These are phyloP conservation scores for Protea cynaroides DNA, from an alignment of 164 flowering plant genomes.

Conservation along the genomic window DNA sequence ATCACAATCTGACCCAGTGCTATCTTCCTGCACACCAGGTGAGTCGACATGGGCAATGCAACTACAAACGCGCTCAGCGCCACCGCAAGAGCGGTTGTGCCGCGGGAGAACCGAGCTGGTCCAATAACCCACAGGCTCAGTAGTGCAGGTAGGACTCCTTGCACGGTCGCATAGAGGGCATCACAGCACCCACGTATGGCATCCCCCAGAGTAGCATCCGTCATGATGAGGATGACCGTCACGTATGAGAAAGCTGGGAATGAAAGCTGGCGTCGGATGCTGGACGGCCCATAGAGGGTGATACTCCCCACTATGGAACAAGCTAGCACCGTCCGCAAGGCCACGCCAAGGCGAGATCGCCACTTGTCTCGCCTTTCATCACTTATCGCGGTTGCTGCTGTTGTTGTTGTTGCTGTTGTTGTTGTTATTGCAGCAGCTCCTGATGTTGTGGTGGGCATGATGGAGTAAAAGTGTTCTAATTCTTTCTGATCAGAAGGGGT, in stretches of 20 bases:
- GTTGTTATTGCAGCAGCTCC: too few species aligned
- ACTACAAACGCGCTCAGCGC: slow-evolving; percentile 48
- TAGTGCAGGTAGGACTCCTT: slow-evolving; percentile 48
- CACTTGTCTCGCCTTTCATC: slow-evolving; percentile 35
- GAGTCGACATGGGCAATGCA: slow-evolving; percentile 47
- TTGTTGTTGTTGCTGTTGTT: too few species aligned
- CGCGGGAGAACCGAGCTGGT: slow-evolving; percentile 31
- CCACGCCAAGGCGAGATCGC: slow-evolving; percentile 47
- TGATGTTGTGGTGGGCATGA: too few species aligned
- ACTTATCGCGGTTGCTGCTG: too few species aligned
- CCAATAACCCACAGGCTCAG: slow-evolving; percentile 57
- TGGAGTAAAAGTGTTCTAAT: too few species aligned
- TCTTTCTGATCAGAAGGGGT: too few species aligned
- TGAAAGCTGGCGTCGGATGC: slow-evolving; percentile 26
- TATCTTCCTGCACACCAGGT: slow-evolving; percentile 49
- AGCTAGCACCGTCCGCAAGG: slow-evolving; percentile 58
- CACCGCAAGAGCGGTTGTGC: slow-evolving; percentile 37
- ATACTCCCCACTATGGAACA: slow-evolving; percentile 54
- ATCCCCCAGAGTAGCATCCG: slow-evolving; percentile 72
- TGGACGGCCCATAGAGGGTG: slow-evolving; percentile 52
- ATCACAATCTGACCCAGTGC: slow-evolving; percentile 73
- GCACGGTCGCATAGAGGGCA: slow-evolving; percentile 48
- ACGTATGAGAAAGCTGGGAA: slow-evolving; percentile 81
- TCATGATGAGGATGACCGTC: slow-evolving; percentile 45
- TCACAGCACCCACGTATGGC: slow-evolving; percentile 51